A percentile compares a stretch with the other conserved stretches of the same genome.
Conservation (phyloP, 148 eudicot genomes). For the Cornus suecica region DNA sequence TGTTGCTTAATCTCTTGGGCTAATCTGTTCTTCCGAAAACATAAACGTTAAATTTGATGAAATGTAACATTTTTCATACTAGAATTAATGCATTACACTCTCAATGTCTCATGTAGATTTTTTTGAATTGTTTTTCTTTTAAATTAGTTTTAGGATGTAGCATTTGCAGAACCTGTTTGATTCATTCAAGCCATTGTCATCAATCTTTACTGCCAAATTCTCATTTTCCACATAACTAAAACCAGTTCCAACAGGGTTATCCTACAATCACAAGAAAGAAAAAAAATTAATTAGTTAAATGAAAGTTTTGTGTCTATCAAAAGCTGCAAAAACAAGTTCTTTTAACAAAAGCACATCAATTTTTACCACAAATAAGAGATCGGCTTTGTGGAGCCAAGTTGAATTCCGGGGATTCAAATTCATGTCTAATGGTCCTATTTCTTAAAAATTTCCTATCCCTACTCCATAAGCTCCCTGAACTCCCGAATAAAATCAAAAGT, state of each 20-base stretch:
- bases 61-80: too few species aligned
- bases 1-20: constrained; percentile 10
- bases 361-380: constrained; percentile 22
- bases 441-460: constrained; percentile 11
- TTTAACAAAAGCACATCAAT: background rate
- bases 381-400: constrained; percentile 20
- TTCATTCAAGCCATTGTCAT: background rate
- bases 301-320: too few species aligned
- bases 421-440: constrained; percentile 18
- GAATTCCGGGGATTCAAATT: constrained; percentile 15
- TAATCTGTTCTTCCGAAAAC: background rate
- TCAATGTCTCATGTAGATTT: too few species aligned
- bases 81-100: too few species aligned
- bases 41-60: too few species aligned
- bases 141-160: background rate
- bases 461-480: constrained; percentile 14
- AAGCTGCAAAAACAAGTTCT: too few species aligned
- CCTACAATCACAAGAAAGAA: background rate
- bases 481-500: too few species aligned
- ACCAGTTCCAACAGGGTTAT: constrained; percentile 14
- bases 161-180: constrained; percentile 11
- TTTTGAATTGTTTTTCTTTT: background rate
- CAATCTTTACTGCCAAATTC: constrained; percentile 10
- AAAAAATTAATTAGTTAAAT: background rate
- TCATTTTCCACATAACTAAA: constrained; percentile 17